Conservation (phyloP, 108 stramenopile species). For the Discostella pseudostelligera region DNA sequence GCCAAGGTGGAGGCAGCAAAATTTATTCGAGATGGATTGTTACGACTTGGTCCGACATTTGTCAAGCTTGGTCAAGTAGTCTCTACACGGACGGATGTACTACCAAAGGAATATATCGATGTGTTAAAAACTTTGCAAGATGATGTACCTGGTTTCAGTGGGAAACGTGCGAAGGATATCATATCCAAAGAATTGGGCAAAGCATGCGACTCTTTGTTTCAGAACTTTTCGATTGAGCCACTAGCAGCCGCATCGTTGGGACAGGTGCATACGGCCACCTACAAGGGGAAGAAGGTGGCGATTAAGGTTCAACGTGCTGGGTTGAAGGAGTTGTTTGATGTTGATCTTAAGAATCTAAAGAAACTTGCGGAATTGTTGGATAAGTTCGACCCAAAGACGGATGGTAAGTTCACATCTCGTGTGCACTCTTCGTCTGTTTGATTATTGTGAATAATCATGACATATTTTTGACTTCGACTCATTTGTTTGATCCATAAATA, state of each 20-base stretch:
- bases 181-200: conserved; percentile 81
- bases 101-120: conserved; percentile 87
- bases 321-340: conserved; percentile 90
- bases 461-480: too few relatives aligned
- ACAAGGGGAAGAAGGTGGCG: conserved; percentile 89
- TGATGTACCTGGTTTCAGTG: conserved; percentile 92
- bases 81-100: conserved; percentile 84
- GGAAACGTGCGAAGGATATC: conserved; percentile 84
- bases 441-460: too few relatives aligned
- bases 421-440: too few relatives aligned
- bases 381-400: conserved; percentile 94
- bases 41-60: conserved; percentile 92
- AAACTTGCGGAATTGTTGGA: conserved; percentile 88
- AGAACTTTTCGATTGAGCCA: conserved; percentile 76
- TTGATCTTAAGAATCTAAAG: conserved; percentile 92
- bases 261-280: conserved; percentile 89
- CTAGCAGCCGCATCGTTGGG: conserved; percentile 92
- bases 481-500: too few relatives aligned
- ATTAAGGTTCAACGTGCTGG: conserved; percentile 94
- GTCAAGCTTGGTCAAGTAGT: conserved; percentile 87
- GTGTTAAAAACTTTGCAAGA: conserved; percentile 91
- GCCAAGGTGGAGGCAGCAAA: conserved; percentile 75
- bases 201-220: conserved; percentile 74
- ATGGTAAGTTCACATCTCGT: conserved; percentile 74
- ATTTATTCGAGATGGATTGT: conserved; percentile 84